Evolutionary conservation across 805 yeast genomes (phyloP).

Genomic region (Zygoascus flipseniorum): DNA sequence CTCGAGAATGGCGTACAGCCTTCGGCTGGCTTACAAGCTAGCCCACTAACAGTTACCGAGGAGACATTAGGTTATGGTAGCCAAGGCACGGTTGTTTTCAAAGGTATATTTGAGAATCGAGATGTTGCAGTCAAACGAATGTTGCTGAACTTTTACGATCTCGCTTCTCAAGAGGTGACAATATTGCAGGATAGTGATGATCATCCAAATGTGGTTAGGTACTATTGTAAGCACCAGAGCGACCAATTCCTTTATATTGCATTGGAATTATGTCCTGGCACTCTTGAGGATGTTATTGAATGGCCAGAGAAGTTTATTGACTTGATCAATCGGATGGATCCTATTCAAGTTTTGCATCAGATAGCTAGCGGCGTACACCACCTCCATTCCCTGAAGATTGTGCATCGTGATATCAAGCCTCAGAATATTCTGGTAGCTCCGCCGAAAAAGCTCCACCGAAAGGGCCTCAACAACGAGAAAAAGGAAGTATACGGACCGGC

Average conservation of each 20-base stretch:
- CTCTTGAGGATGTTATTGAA: conserved; percentile 71
- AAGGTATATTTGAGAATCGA: conserved; percentile 82
- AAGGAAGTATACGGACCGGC: conserved; percentile 33
- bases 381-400: conserved; percentile 81
- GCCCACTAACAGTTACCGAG: conserved; percentile 44
- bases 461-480: conserved; percentile 14
- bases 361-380: conserved; percentile 79
- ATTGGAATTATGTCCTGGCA: conserved; percentile 79
- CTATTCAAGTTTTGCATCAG: conserved; percentile 56
- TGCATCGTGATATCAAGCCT: conserved; percentile 91
- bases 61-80: conserved; percentile 89
- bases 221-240: conserved; percentile 86
- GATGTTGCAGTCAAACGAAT: conserved; percentile 95
- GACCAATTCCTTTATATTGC: conserved; percentile 90
- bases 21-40: conserved; percentile 8
- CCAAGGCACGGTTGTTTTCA: conserved; percentile 90
- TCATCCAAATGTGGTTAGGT: conserved; percentile 90
- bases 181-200: conserved; percentile 90
- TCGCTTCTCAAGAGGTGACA: conserved; percentile 86
- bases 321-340: conserved; percentile 37
- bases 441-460: conserved; percentile 30
- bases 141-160: conserved; percentile 86
- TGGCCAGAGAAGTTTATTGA: conserved; percentile 32
- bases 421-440: conserved; percentile 84
- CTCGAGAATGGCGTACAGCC: conserved; percentile 4